A percentile compares a stretch with the other conserved stretches of the same genome.
Evolutionary conservation across 2,329 filamentous ascomycete genomes (phyloP).

Genomic region (Verticillium klebahnii): DNA sequence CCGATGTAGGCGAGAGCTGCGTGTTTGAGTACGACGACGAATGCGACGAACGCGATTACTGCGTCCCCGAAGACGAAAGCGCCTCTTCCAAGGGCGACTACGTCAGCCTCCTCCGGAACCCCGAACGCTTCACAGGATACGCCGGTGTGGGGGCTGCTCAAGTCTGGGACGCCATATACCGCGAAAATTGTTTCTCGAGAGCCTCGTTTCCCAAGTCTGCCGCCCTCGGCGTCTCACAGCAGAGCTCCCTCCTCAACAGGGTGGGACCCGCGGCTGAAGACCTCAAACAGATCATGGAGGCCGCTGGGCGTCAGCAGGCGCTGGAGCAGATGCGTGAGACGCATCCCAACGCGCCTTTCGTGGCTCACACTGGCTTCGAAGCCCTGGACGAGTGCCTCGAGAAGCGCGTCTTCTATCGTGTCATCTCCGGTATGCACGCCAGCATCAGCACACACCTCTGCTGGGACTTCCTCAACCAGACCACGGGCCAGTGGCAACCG

Average conservation of each 20-base stretch:
- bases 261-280: slow-evolving; percentile 55
- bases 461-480: slow-evolving; percentile 94
- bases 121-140: slow-evolving; percentile 94
- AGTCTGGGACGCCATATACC: slow-evolving; percentile 95
- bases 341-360: slow-evolving; percentile 51
- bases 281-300: slow-evolving; percentile 57
- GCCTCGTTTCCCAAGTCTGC: slow-evolving; percentile 59
- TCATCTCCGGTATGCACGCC: slow-evolving; percentile 96
- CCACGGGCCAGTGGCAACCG: slow-evolving; percentile 86
- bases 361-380: slow-evolving; percentile 63
- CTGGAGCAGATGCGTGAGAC: slow-evolving; percentile 56
- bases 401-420: slow-evolving; percentile 96
- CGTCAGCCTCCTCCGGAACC: slow-evolving; percentile 88
- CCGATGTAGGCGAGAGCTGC: slow-evolving; percentile 88
- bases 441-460: slow-evolving; percentile 96
- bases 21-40: slow-evolving; percentile 97
- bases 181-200: slow-evolving; percentile 90
- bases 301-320: slow-evolving; percentile 54
- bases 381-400: slow-evolving; percentile 90
- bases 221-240: slow-evolving; percentile 40
- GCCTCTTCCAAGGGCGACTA: slow-evolving; percentile 87
- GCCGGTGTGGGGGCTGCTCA: slow-evolving; percentile 77
- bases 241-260: slow-evolving; percentile 52
- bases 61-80: slow-evolving; percentile 90
- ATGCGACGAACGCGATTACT: slow-evolving; percentile 95